Evolutionary conservation across 805 yeast species (phyloP), one percentile per base, ranked within the genome.

Genomic region (Kuraishia borneana): DNA sequence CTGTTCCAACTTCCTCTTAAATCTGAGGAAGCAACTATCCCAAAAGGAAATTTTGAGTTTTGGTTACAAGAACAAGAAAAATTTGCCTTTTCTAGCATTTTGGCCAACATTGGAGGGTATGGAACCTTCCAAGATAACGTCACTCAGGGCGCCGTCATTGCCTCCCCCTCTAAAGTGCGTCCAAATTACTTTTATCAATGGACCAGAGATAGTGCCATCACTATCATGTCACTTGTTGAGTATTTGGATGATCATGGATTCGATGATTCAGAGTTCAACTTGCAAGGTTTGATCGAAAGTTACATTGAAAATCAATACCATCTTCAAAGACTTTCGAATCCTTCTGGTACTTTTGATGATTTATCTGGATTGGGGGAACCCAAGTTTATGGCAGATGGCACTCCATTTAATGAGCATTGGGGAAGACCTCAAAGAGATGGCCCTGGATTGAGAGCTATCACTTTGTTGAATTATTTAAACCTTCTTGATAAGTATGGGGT

Each of bases 391-490:
- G 73, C 76, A 3, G 70, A 84, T 50, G 77, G 80, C 18, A 46
- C 72, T 1, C 63, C 82, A 1, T 89, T 81, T 46, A 53, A 54
- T 5, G 76, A 60, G 2, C 52, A 61, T 23, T 89, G 97, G 97
- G 97, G 97, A 2, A 65, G 97, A 44, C 97, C 97, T 1, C 97
- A 89, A 56, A 70, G 85, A 39, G 97, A 89, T 53, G 97, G 97
- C 0, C 96, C 97, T 1, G 88, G 94, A 1, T 63, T 89, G 37
- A 67, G 96, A 45, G 67, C 76, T 8, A 66, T 79, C 36, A 68
- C 95, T 2, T 64, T 78, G 17, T 53, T 71, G 26, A 68, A 68
- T 40, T 83, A 73, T 49, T 44, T 83, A 39, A 55, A 60, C 17
- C 44, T 67, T 3, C 53, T 76, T 38, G 43, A 54, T 5, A 47